A percentile compares a stretch with the other conserved stretches of the same genome.
These are phyloP conservation scores for Fusarium chuoi DNA, from an alignment of 2,329 filamentous ascomycete genomes.

Conservation along the genomic window DNA sequence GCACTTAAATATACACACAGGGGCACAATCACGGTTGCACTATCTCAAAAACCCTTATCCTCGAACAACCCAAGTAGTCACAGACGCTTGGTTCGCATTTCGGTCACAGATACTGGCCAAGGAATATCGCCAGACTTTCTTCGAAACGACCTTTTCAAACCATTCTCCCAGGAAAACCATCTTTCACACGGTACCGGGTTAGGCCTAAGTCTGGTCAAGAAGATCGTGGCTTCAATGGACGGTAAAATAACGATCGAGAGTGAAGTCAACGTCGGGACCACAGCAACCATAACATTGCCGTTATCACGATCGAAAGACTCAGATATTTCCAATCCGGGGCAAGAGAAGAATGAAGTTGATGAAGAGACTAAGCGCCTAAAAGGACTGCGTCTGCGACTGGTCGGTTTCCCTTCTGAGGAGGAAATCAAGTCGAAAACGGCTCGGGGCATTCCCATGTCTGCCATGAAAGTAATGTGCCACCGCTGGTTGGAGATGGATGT, in stretches of 20 bases:
- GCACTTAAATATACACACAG: constrained; percentile 67
- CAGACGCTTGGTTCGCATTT: constrained; percentile 48
- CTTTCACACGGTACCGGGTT: constrained; percentile 70
- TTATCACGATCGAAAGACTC: constrained; percentile 24
- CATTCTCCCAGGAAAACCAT: constrained; percentile 72
- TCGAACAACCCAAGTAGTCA: neutral
- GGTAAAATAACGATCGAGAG: constrained; percentile 69
- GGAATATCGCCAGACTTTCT: constrained; percentile 74
- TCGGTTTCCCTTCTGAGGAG: constrained; percentile 21
- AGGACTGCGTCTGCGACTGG: constrained; percentile 42
- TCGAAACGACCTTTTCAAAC: constrained; percentile 69
- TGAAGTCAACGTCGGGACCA: constrained; percentile 50
- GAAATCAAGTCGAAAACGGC: neutral
- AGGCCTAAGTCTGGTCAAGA: constrained; percentile 71
- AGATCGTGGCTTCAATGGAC: constrained; percentile 67
- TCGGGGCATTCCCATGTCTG: constrained; percentile 20
- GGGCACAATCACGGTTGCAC: constrained; percentile 47
- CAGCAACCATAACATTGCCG: constrained; percentile 47
- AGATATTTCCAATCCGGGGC: neutral
- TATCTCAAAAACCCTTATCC: constrained; percentile 36
- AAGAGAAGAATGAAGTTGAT: constrained; percentile 43
- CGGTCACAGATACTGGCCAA: constrained; percentile 70
- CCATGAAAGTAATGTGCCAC: constrained; percentile 31
- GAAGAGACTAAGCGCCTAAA: constrained; percentile 44
- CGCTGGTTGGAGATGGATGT: constrained; percentile 39